A percentile compares a stretch with the other conserved stretches of the same genome.
These are phyloP conservation scores for Pleurotus citrinopileatus DNA, from an alignment of 768 basidiomycete species.

Conservation along the genomic window DNA sequence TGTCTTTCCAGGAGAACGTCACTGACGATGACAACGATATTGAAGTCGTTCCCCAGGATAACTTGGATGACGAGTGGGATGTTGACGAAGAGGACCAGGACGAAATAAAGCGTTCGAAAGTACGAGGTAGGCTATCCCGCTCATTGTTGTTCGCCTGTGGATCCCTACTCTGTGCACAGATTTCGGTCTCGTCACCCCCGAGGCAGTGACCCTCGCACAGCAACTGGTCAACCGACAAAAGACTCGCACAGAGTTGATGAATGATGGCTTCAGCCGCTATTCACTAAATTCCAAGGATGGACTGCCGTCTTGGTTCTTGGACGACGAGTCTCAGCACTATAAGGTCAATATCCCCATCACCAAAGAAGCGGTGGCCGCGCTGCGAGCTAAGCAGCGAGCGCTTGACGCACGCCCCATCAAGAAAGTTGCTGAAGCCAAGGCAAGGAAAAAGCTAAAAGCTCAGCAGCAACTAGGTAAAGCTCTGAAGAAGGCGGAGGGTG, in stretches of 20 bases:
- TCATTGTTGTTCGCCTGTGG: neutral
- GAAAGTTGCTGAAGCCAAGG: conserved; percentile 98
- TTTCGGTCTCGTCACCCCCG: conserved; percentile 79
- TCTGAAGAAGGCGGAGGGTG: conserved; percentile 93
- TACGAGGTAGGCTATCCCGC: conserved; percentile 52
- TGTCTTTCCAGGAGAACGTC: conserved; percentile 14
- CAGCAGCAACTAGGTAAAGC: conserved; percentile 84
- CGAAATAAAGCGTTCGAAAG: conserved; percentile 58
- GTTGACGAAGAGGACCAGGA: conserved; percentile 76
- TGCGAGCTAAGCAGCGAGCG: conserved; percentile 88
- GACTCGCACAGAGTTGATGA: conserved; percentile 85
- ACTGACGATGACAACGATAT: conserved; percentile 58
- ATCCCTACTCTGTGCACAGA: conserved; percentile 38
- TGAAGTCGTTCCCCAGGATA: conserved; percentile 69
- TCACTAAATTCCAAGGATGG: conserved; percentile 90
- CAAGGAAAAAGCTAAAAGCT: conserved; percentile 92
- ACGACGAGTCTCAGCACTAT: conserved; percentile 92
- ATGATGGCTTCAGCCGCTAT: conserved; percentile 94
- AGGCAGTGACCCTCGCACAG: conserved; percentile 90
- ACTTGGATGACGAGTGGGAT: conserved; percentile 75
- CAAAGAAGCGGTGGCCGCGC: conserved; percentile 85
- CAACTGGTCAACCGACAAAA: conserved; percentile 87
- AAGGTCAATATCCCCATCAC: conserved; percentile 95
- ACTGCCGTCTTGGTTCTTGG: conserved; percentile 94
- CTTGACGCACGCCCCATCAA: conserved; percentile 97